These are phyloP conservation scores for Agrostemma githago DNA, from an alignment of 148 eudicot species.

Conservation along the genomic window DNA sequence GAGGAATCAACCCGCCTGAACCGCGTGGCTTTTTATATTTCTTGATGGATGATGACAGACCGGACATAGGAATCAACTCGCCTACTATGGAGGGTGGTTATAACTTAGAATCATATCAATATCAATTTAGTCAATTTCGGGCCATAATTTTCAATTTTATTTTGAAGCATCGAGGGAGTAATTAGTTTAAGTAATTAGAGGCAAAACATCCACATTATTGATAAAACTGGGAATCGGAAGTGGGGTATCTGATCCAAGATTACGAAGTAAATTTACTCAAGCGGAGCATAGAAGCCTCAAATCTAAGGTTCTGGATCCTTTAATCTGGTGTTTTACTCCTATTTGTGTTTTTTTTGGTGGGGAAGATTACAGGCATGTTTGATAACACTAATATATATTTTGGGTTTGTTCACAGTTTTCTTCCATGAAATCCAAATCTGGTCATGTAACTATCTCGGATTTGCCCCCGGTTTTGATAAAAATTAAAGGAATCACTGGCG, in stretches of 20 bases:
- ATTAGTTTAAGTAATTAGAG: too few relatives aligned
- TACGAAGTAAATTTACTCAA: constrained; percentile 88
- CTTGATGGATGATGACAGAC: too few relatives aligned
- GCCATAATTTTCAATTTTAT: too few relatives aligned
- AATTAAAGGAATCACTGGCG: constrained; percentile 51
- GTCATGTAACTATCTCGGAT: constrained; percentile 47
- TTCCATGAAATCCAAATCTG: constrained; percentile 40
- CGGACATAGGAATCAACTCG: too few relatives aligned
- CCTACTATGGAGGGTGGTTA: too few relatives aligned
- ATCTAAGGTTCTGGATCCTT: constrained; percentile 43
- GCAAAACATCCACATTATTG: too few relatives aligned
- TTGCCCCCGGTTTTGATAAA: constrained; percentile 60
- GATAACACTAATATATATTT: not conserved
- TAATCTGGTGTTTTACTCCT: not conserved
- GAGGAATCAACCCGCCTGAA: too few relatives aligned
- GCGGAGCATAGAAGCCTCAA: constrained; percentile 74
- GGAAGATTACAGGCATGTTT: constrained; percentile 4
- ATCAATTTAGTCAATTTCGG: too few relatives aligned
- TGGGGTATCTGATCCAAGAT: constrained; percentile 83
- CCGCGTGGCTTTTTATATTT: too few relatives aligned
- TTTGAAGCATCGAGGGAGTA: too few relatives aligned
- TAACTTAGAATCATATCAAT: too few relatives aligned
- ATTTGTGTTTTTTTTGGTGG: not conserved
- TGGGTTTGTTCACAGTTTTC: constrained; percentile 40
- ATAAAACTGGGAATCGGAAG: too few relatives aligned